These are phyloP conservation scores for Fusarium incarnatum DNA, from an alignment of 2,329 filamentous ascomycete genomes.

Conservation along the genomic window DNA sequence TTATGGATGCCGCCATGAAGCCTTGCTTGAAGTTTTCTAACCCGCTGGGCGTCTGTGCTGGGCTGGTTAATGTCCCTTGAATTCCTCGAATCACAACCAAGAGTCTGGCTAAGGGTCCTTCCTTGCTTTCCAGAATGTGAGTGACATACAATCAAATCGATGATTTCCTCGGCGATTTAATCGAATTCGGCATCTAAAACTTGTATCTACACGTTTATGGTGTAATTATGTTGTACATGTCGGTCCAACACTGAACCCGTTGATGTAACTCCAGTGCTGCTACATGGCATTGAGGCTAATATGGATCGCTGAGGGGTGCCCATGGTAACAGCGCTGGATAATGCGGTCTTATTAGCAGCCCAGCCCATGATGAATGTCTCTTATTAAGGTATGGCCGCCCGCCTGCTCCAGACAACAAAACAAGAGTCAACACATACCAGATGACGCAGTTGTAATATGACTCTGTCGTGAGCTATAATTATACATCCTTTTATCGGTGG, in stretches of 20 bases:
- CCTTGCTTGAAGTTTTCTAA: slow-evolving; percentile 24
- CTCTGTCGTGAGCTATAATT: slow-evolving; percentile 25
- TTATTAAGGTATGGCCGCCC: not conserved
- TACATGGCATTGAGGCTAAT: slow-evolving; percentile 23
- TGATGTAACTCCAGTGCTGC: not conserved
- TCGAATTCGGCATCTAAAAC: slow-evolving; percentile 1
- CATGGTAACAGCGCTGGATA: slow-evolving; percentile 31
- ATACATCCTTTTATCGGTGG: slow-evolving; percentile 7
- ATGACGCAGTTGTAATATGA: slow-evolving; percentile 12
- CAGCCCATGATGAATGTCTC: slow-evolving; percentile 31
- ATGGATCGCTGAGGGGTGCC: slow-evolving; percentile 20
- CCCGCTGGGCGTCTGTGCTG: slow-evolving; percentile 28
- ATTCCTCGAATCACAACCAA: slow-evolving; percentile 31
- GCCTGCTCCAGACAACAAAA: slow-evolving; percentile 8
- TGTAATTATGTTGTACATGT: not conserved
- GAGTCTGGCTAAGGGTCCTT: slow-evolving; percentile 27
- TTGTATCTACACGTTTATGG: not conserved
- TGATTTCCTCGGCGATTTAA: slow-evolving; percentile 5
- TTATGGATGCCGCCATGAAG: slow-evolving; percentile 29
- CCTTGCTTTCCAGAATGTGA: not conserved
- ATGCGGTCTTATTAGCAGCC: slow-evolving; percentile 11
- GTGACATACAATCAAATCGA: slow-evolving; percentile 1
- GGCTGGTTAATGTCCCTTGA: slow-evolving; percentile 20
- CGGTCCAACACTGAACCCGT: slow-evolving; percentile 2
- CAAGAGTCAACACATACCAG: slow-evolving; percentile 14